These are phyloP conservation scores for Rheum nobile DNA, from an alignment of 148 eudicot genomes.

Conservation along the genomic window DNA sequence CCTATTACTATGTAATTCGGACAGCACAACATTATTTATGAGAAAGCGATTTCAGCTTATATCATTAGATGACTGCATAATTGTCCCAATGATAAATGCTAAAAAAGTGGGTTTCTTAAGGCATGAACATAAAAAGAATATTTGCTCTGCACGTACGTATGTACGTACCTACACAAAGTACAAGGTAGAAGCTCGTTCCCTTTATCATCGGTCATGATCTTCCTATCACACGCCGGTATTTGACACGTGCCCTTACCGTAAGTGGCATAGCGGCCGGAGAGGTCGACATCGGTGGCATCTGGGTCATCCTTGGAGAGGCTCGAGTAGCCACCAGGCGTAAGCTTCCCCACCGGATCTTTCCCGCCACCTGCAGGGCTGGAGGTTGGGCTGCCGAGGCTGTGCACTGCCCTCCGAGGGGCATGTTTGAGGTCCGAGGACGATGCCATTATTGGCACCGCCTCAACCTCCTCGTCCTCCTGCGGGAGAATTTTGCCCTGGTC, in stretches of 20 bases:
- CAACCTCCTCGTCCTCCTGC: slow-evolving; percentile 11
- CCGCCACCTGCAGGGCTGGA: neutral
- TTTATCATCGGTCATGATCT: slow-evolving; percentile 60
- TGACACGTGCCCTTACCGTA: slow-evolving; percentile 73
- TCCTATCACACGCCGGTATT: slow-evolving; percentile 77
- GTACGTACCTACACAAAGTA: slow-evolving; percentile 46
- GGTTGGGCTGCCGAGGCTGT: neutral
- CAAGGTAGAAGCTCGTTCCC: slow-evolving; percentile 65
- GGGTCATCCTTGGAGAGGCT: slow-evolving; percentile 68
- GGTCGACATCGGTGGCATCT: slow-evolving; percentile 52
- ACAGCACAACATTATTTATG: no score
- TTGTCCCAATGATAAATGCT: no score
- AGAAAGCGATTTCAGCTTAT: no score
- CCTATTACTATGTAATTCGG: no score
- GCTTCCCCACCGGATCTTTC: slow-evolving; percentile 32
- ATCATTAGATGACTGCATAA: no score
- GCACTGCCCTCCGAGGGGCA: neutral
- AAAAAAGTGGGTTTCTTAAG: no score
- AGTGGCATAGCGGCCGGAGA: slow-evolving; percentile 47
- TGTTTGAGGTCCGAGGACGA: neutral
- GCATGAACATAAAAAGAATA: neutral
- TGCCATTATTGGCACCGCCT: slow-evolving; percentile 11
- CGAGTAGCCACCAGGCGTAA: slow-evolving; percentile 57
- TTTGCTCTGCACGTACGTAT: neutral
- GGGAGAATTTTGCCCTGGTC: neutral